Evolutionary conservation across 352 stramenopile genomes (phyloP).

Genomic region (Peronospora farinosa): DNA sequence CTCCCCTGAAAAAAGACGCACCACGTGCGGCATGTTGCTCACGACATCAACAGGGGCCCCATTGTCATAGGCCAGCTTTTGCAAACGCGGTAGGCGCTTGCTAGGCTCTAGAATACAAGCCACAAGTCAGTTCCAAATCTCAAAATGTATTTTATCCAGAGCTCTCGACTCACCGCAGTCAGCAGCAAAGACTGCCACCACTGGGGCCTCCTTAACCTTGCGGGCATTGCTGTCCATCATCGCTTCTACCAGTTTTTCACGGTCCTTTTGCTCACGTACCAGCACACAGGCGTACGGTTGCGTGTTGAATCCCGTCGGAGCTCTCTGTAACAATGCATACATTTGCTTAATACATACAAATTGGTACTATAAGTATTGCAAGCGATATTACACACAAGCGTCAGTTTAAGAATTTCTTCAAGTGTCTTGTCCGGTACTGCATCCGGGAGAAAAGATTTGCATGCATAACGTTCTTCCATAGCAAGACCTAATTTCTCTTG

Average conservation of each 20-base stretch:
- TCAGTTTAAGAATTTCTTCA: constrained; percentile 54
- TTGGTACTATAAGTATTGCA: background rate
- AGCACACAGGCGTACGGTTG: constrained; percentile 76
- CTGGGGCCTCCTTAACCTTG: constrained; percentile 71
- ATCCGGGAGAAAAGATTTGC: constrained; percentile 39
- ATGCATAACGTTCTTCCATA: constrained; percentile 33
- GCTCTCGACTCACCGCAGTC: constrained; percentile 44
- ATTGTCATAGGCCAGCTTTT: constrained; percentile 60
- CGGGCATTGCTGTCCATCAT: constrained; percentile 73
- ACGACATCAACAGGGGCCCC: constrained; percentile 41
- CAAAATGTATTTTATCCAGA: background rate
- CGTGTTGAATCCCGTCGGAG: constrained; percentile 76
- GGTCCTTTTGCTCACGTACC: constrained; percentile 60
- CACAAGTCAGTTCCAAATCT: background rate
- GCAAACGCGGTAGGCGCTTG: constrained; percentile 57
- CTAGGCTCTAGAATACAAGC: constrained; percentile 44
- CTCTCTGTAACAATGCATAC: constrained; percentile 28
- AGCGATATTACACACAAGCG: constrained; percentile 32
- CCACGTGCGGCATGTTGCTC: constrained; percentile 49
- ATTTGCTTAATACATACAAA: background rate
- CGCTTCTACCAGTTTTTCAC: constrained; percentile 55
- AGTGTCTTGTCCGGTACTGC: constrained; percentile 51
- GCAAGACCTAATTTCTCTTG: constrained; percentile 13
- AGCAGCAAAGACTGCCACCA: constrained; percentile 75
- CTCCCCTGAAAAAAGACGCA: constrained; percentile 69